phyloP scores from a whole-genome alignment of 2,329 filamentous ascomycete genomes.

The Fusarium agapanthi region DNA sequence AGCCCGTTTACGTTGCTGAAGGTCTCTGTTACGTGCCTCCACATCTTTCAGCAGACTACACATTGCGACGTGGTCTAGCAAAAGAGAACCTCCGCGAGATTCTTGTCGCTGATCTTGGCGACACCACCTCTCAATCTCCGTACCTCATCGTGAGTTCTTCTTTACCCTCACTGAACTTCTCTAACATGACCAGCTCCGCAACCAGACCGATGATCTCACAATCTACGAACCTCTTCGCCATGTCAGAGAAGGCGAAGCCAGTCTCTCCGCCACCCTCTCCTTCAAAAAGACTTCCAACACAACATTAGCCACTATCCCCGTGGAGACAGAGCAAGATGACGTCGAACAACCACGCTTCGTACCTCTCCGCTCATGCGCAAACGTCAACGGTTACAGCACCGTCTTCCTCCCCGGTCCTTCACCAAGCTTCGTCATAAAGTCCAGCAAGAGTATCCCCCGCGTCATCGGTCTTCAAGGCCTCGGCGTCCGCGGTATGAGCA shows the following conservation, averaged over 20 bases:
- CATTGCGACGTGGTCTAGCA: slow-evolving; percentile 72
- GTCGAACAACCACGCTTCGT: slow-evolving; percentile 57
- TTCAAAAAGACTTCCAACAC: slow-evolving; percentile 81
- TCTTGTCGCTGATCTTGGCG: slow-evolving; percentile 84
- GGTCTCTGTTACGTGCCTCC: slow-evolving; percentile 82
- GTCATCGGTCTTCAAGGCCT: slow-evolving; percentile 77
- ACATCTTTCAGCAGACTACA: slow-evolving; percentile 75
- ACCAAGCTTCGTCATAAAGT: slow-evolving; percentile 84
- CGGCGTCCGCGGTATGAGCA: slow-evolving; percentile 74
- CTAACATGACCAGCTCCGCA: slow-evolving; percentile 68
- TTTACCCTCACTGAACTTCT: background rate
- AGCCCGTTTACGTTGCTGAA: slow-evolving; percentile 77
- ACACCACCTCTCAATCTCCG: slow-evolving; percentile 73
- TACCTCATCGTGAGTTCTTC: slow-evolving; percentile 77
- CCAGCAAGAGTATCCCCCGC: slow-evolving; percentile 78
- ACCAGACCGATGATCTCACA: slow-evolving; percentile 81
- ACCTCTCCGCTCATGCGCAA: slow-evolving; percentile 66
- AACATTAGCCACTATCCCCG: slow-evolving; percentile 67
- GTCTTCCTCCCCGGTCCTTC: slow-evolving; percentile 85
- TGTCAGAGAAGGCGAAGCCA: slow-evolving; percentile 47
- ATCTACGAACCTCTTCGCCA: slow-evolving; percentile 83
- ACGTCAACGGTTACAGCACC: slow-evolving; percentile 80
- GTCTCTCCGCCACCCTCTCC: slow-evolving; percentile 66
- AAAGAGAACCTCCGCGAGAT: slow-evolving; percentile 82
- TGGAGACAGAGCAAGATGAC: slow-evolving; percentile 61